Base-by-base conservation (phyloP, 495 filamentous ascomycete genomes). In the Penicillium ucsense region DNA sequence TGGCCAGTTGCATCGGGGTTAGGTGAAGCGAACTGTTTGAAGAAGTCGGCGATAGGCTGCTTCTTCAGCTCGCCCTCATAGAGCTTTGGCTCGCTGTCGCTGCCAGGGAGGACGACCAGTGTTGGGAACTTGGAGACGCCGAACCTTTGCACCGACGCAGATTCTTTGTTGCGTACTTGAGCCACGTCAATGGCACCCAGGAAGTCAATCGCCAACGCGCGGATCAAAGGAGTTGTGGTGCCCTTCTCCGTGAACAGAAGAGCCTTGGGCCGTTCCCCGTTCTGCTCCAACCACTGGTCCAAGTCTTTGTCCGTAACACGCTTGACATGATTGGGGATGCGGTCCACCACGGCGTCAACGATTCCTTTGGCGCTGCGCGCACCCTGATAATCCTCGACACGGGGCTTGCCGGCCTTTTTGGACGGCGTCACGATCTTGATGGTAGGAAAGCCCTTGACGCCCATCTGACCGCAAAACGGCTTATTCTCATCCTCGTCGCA, bases 401-500 rank as follows among this genome's bases (percentile, higher is more conserved):
- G 72, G 1, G 94, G 91, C 61, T 84, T 88, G 43, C 88, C 86
- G 11, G 79, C 70, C 62, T 85, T 89, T 65, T 89, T 91, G 43
- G 80, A 80, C 0, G 92, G 94, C 36, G 80, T 82, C 53, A 97
- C 79, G 48, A 95, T 91, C 76, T 99, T 99, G 46, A 99, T 73
- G 1, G 92, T 97, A 3, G 92, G 92, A 73, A 96, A 99, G 37
- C 92, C 92, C 69, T 95, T 77, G 27, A 99, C 82, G 40, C 91
- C 92, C 82, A 96, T 88, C 43, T 71, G 66, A 35, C 86, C 81
- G 65, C 92, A 99, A 56, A 97, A 78, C 3, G 75, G 72, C 66
- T 97, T 97, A 74, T 99, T 99, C 44, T 74, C 72, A 36, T 97
- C 94, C 29, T 94, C 89, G 54, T 97, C 92, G 67, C 92, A 99